Evolutionary conservation across 306 rosid species (phyloP).

Genomic region (Corylus heterophylla): DNA sequence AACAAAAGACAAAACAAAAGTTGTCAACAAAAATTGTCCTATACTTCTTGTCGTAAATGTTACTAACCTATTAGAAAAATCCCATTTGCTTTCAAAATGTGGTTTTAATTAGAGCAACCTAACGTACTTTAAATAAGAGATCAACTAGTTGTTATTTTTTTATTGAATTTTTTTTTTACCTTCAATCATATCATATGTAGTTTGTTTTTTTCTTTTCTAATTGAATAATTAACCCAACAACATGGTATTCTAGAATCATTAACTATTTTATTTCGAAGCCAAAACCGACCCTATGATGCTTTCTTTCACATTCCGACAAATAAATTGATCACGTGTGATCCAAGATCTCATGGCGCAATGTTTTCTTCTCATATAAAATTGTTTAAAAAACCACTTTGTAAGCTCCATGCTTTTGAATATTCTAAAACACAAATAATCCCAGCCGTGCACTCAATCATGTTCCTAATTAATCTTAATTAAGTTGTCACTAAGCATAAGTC

Average conservation of each 20-base stretch:
- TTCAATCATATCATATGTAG: not conserved
- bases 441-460: not conserved
- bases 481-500: not conserved
- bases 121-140: too few species aligned
- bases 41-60: too few species aligned
- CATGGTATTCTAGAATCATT: slow-evolving; percentile 4
- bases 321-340: slow-evolving; percentile 29
- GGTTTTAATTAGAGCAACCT: too few species aligned
- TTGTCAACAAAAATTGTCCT: too few species aligned
- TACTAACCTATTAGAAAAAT: too few species aligned
- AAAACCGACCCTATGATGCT: not conserved
- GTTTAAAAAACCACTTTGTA: not conserved
- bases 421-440: not conserved
- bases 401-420: not conserved
- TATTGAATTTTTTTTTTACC: not conserved
- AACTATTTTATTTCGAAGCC: slow-evolving; percentile 9
- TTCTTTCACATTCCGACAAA: slow-evolving; percentile 16
- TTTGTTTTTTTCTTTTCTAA: not conserved
- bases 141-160: too few species aligned
- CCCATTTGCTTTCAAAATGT: too few species aligned
- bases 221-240: not conserved
- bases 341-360: slow-evolving; percentile 22
- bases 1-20: too few species aligned
- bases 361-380: too few species aligned
- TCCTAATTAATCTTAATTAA: not conserved